Evolutionary conservation across 495 filamentous ascomycete species (phyloP).

Genomic region (Neurospora tetrasperma): DNA sequence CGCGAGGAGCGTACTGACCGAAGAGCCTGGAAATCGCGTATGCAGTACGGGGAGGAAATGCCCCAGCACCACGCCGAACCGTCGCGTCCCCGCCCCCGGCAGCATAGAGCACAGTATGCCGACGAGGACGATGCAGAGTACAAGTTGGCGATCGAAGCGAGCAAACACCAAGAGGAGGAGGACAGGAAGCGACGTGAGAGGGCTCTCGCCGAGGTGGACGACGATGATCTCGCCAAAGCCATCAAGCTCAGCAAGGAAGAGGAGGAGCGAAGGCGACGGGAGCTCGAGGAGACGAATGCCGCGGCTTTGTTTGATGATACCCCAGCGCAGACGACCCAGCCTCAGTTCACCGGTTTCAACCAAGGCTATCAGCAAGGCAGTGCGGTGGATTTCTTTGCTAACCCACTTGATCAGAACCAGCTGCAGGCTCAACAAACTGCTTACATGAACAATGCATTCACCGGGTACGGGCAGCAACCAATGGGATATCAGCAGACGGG

Average conservation of each 20-base stretch:
- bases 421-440: slow-evolving; percentile 71
- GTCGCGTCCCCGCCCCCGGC: slow-evolving; percentile 34
- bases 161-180: slow-evolving; percentile 91
- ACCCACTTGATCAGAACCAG: slow-evolving; percentile 65
- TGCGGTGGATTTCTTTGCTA: slow-evolving; percentile 93
- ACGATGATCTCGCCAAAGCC: slow-evolving; percentile 86
- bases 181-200: slow-evolving; percentile 69
- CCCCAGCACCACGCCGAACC: slow-evolving; percentile 31
- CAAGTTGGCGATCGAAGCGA: slow-evolving; percentile 86
- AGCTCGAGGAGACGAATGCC: slow-evolving; percentile 85
- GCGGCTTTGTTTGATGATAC: slow-evolving; percentile 80
- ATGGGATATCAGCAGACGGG: slow-evolving; percentile 51
- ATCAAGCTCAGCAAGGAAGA: slow-evolving; percentile 95
- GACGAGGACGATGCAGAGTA: slow-evolving; percentile 94
- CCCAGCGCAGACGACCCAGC: slow-evolving; percentile 43
- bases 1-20: slow-evolving; percentile 85
- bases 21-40: slow-evolving; percentile 92
- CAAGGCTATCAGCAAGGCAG: slow-evolving; percentile 95
- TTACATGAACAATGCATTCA: slow-evolving; percentile 77
- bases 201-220: slow-evolving; percentile 49
- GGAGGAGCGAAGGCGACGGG: slow-evolving; percentile 72
- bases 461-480: slow-evolving; percentile 24
- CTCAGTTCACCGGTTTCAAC: slow-evolving; percentile 81
- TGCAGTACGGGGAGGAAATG: slow-evolving; percentile 51
- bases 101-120: slow-evolving; percentile 21